A percentile compares a stretch with the other conserved stretches of the same genome.
Conservation (phyloP, 1,284 basidiomycete genomes). For the Microbotryum silenes-acaulis region DNA sequence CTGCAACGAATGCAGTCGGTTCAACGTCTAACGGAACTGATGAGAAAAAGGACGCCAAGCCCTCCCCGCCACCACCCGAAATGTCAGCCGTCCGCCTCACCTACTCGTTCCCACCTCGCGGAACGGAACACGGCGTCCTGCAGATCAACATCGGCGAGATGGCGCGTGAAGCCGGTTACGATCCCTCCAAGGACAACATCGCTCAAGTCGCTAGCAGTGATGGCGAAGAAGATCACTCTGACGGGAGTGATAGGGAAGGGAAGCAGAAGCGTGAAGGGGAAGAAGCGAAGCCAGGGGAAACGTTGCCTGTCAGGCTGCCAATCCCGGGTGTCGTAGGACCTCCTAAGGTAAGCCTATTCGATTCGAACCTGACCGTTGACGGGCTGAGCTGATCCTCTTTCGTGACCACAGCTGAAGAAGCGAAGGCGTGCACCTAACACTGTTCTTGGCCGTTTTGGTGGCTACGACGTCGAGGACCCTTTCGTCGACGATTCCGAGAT, state of each 20-base stretch:
- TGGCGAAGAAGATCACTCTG: constrained; percentile 50
- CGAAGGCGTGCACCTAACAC: constrained; percentile 47
- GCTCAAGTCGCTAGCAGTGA: constrained; percentile 43
- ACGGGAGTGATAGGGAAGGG: constrained; percentile 44
- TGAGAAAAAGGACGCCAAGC: constrained; percentile 15
- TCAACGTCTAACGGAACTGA: background rate
- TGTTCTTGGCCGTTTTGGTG: constrained; percentile 37
- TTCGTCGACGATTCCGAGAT: constrained; percentile 98
- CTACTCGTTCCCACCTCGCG: constrained; percentile 58
- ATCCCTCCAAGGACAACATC: constrained; percentile 3
- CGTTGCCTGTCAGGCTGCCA: background rate
- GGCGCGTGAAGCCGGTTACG: constrained; percentile 51
- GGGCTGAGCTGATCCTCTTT: background rate
- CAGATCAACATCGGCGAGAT: constrained; percentile 57
- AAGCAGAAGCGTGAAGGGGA: constrained; percentile 38
- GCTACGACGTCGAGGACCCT: constrained; percentile 80
- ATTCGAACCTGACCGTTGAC: background rate
- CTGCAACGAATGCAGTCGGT: background rate
- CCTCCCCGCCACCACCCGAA: constrained; percentile 5
- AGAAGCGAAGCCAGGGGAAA: constrained; percentile 11
- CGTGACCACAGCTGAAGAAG: constrained; percentile 42
- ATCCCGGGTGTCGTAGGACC: constrained; percentile 28
- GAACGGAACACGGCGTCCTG: constrained; percentile 48
- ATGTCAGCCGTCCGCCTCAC: constrained; percentile 47
- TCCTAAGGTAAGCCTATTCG: constrained; percentile 14